Evolutionary conservation across 805 yeast genomes (phyloP).

Genomic region (Cyberlindnera mycetangii): DNA sequence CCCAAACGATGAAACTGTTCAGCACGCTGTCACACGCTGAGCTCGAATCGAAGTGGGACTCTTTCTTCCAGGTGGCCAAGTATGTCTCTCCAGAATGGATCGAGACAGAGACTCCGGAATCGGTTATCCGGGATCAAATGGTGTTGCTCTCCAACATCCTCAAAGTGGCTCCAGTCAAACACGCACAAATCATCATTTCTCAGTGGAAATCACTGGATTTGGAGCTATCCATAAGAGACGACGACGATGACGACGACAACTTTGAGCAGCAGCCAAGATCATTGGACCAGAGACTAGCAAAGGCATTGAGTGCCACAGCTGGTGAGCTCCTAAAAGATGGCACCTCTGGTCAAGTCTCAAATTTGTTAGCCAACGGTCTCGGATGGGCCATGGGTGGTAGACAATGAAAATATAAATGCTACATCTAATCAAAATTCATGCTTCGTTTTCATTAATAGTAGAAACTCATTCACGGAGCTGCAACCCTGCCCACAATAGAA

Average conservation of each 20-base stretch:
- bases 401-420: slow-evolving; percentile 2
- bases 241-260: slow-evolving; percentile 2
- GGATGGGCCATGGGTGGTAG: slow-evolving; percentile 48
- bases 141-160: slow-evolving; percentile 51
- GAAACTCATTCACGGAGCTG: not conserved
- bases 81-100: slow-evolving; percentile 43
- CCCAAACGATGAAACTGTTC: slow-evolving; percentile 35
- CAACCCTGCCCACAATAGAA: slow-evolving; percentile 7
- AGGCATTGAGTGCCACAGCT: slow-evolving; percentile 24
- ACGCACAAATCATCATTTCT: slow-evolving; percentile 51
- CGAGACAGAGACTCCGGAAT: slow-evolving; percentile 35
- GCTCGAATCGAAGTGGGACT: slow-evolving; percentile 51
- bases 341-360: slow-evolving; percentile 32
- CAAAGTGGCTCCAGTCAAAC: slow-evolving; percentile 49
- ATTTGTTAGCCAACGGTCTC: slow-evolving; percentile 42
- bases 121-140: slow-evolving; percentile 47
- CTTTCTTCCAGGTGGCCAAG: slow-evolving; percentile 55
- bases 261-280: slow-evolving; percentile 7
- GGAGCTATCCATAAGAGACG: slow-evolving; percentile 33
- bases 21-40: slow-evolving; percentile 10
- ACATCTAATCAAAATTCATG: too few relatives aligned
- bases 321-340: slow-evolving; percentile 19
- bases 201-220: slow-evolving; percentile 59
- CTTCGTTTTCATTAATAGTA: too few relatives aligned
- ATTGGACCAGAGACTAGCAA: slow-evolving; percentile 23